phyloP scores from a whole-genome alignment of 768 basidiomycete species.

The Collybia mongolica region DNA sequence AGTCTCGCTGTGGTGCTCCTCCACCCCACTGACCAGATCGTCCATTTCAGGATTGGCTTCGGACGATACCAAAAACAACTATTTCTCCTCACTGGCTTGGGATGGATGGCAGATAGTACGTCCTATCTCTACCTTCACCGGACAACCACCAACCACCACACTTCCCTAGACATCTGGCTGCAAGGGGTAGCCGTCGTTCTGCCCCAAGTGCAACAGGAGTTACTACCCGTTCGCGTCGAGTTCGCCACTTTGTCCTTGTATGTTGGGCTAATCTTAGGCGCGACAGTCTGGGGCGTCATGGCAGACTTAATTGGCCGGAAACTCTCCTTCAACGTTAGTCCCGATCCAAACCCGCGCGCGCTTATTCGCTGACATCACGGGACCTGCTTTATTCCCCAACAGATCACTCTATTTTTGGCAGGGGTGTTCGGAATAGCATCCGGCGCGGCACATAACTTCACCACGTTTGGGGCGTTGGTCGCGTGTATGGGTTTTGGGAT shows the following conservation, averaged over 20 bases:
- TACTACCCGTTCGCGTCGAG: conserved; percentile 40
- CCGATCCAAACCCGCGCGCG: not conserved
- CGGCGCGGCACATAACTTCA: conserved; percentile 44
- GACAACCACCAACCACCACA: too few species aligned
- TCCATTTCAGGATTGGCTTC: conserved; percentile 39
- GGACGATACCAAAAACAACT: conserved; percentile 49
- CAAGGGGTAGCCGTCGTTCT: conserved; percentile 48
- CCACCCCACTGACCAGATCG: not conserved
- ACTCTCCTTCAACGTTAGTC: conserved; percentile 39
- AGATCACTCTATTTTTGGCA: conserved; percentile 31
- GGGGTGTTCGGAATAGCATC: conserved; percentile 52
- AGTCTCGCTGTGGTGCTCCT: conserved; percentile 8
- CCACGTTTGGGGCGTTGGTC: conserved; percentile 41
- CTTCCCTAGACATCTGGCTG: conserved; percentile 37
- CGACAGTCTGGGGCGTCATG: conserved; percentile 46
- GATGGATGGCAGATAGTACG: conserved; percentile 51
- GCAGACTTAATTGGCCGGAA: conserved; percentile 48
- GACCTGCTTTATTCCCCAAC: not conserved
- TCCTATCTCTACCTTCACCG: not conserved
- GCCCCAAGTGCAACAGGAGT: conserved; percentile 39
- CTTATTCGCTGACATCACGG: not conserved
- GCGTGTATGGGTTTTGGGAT: conserved; percentile 50
- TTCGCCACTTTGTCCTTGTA: conserved; percentile 47
- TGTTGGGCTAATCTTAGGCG: conserved; percentile 47
- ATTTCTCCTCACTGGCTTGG: conserved; percentile 43